Evolutionary conservation across 139 green algal species (phyloP).

Genomic region (Chlamydomonas urium): DNA sequence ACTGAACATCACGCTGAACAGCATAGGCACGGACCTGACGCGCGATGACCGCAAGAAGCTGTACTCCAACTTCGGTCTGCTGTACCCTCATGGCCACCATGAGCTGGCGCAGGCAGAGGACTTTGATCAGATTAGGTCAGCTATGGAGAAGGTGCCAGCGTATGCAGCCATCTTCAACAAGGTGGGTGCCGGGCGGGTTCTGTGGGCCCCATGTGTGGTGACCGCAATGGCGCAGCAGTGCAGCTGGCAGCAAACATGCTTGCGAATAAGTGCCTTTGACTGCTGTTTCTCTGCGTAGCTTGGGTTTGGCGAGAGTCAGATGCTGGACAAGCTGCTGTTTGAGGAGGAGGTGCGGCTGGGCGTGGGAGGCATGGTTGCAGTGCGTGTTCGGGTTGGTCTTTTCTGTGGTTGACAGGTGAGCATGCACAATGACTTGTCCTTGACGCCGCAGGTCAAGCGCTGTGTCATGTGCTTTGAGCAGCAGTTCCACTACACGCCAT

Average conservation of each 20-base stretch:
- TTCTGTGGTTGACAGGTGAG: no score
- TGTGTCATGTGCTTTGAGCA: slow-evolving; percentile 79
- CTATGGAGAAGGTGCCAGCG: slow-evolving; percentile 80
- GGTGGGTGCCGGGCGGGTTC: no score
- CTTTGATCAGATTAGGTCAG: slow-evolving; percentile 88
- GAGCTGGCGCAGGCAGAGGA: slow-evolving; percentile 92
- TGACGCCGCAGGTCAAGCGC: slow-evolving; percentile 50
- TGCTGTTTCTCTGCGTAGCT: slow-evolving; percentile 52
- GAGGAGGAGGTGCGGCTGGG: slow-evolving; percentile 90
- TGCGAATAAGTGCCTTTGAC: not conserved
- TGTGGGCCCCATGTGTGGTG: no score
- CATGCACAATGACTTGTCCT: no score
- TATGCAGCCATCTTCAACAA: slow-evolving; percentile 85
- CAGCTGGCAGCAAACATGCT: no score
- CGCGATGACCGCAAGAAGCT: slow-evolving; percentile 92
- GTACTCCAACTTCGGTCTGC: slow-evolving; percentile 92
- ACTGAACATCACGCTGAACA: slow-evolving; percentile 99
- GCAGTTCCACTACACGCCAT: slow-evolving; percentile 92
- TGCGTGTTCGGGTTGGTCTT: no score
- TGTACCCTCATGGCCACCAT: slow-evolving; percentile 90
- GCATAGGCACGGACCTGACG: slow-evolving; percentile 93
- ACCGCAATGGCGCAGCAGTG: no score
- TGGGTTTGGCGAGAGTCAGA: slow-evolving; percentile 82
- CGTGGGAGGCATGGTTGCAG: no score
- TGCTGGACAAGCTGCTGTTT: slow-evolving; percentile 93